Conservation (phyloP, 768 basidiomycete species). For the Tylopilus sp. region DNA sequence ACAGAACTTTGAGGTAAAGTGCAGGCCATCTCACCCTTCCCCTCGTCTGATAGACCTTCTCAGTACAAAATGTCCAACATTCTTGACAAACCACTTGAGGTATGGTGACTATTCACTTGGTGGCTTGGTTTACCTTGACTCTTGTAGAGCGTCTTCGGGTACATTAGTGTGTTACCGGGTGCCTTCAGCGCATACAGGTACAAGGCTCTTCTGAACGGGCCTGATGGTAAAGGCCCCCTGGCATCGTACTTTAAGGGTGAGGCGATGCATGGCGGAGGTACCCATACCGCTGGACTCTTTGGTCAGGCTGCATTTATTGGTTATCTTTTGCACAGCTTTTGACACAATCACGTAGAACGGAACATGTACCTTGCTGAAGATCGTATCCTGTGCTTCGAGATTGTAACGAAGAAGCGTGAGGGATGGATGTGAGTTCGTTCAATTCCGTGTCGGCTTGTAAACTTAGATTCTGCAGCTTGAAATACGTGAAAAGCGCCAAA, state of each 20-base stretch:
- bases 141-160: conserved; percentile 71
- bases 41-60: neutral
- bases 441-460: neutral
- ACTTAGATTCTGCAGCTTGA: conserved; percentile 44
- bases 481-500: conserved; percentile 91
- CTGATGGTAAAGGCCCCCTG: conserved; percentile 85
- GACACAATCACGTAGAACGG: conserved; percentile 43
- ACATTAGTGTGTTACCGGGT: conserved; percentile 86
- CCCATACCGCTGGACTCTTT: conserved; percentile 65
- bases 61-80: conserved; percentile 96
- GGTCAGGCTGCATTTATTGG: conserved; percentile 25
- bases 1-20: conserved; percentile 83
- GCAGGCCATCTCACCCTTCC: neutral
- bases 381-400: conserved; percentile 91
- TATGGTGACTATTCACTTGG: conserved; percentile 32
- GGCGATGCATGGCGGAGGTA: conserved; percentile 67
- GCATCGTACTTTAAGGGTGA: conserved; percentile 95
- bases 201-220: conserved; percentile 81
- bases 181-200: conserved; percentile 93
- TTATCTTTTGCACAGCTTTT: neutral
- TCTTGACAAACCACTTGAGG: conserved; percentile 92
- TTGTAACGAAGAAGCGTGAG: conserved; percentile 85
- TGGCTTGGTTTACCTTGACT: neutral
- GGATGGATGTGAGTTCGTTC: conserved; percentile 64
- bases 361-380: conserved; percentile 94